Evolutionary conservation across 2,329 filamentous ascomycete species (phyloP), one percentile per base, ranked within the genome.

Genomic region (Capronia coronata): DNA sequence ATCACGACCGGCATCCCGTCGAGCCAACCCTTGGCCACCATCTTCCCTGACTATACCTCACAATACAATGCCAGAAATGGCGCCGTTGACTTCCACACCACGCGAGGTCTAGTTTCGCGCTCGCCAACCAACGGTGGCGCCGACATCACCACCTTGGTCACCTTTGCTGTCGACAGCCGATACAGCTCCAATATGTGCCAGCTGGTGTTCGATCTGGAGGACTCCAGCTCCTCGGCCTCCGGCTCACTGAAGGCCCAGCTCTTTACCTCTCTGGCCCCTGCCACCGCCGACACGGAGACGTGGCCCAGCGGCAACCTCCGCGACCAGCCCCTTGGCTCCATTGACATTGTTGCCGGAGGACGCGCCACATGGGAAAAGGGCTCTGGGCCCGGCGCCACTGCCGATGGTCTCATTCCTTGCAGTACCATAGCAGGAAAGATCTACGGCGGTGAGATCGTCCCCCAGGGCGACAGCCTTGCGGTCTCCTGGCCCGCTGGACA

Each of bases 71-170:
- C 72, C 52, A 65, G 68, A 8, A 65, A 70, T 22, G 55, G 63
- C 55, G 58, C 62, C 37, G 54, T 62, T 44, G 53, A 63, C 51
- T 54, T 66, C 43, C 61, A 62, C 32, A 54, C 60, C 2, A 57
- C 67, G 8, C 67, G 62, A 37, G 71, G 71, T 48, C 65, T 80
- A 27, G 73, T 78, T 6, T 68, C 81, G 8, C 78, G 78, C 14
- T 68, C 72, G 7, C 77, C 78, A 4, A 81, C 30, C 18, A 51
- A 54, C 38, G 48, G 46, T 13, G 54, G 54, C 11, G 42, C 46
- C 43, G 59, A 61, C 49, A 56, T 58, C 42, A 60, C 58, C 27
- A 58, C 58, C 5, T 51, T 61, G 34, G 40, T 55, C 29, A 61
- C 58, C 23, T 61, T 61, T 52, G 44, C 53, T 16, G 27, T 61